These are phyloP conservation scores for Entomophthora muscae DNA, from an alignment of 371 early-diverging fungal genomes.

Conservation along the genomic window DNA sequence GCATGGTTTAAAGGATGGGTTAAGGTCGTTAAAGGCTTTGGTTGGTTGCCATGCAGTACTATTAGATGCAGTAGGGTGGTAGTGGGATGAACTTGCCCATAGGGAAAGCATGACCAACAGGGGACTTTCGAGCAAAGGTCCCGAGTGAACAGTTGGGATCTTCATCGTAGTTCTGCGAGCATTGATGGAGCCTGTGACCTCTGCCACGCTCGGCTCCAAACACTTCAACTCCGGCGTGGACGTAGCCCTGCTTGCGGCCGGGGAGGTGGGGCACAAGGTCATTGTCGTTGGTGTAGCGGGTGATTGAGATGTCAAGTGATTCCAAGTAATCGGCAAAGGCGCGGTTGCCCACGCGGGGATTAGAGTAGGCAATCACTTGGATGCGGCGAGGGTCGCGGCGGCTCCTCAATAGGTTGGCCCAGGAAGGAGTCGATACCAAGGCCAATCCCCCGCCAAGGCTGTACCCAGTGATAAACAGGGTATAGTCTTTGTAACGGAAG, in stretches of 20 bases:
- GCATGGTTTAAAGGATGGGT: too few species aligned
- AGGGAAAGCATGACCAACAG: not conserved
- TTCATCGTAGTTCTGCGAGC: slow-evolving; percentile 4
- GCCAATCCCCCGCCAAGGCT: not conserved
- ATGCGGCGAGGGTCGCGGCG: not conserved
- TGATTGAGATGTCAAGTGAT: not conserved
- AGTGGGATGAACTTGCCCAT: not conserved
- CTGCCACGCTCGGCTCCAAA: not conserved
- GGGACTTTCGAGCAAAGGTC: not conserved
- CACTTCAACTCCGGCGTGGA: not conserved
- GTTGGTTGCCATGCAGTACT: too few species aligned
- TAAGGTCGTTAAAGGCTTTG: too few species aligned
- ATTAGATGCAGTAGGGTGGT: slow-evolving; percentile 6
- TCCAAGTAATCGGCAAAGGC: not conserved
- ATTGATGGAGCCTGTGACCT: not conserved
- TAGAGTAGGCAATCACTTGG: not conserved
- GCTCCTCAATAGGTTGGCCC: not conserved
- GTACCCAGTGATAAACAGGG: not conserved
- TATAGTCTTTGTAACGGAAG: not conserved
- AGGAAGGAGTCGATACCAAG: not conserved
- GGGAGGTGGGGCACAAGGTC: not conserved
- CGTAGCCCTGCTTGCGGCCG: too few species aligned
- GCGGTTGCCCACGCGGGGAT: not conserved
- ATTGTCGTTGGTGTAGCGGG: not conserved
- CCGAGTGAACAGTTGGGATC: not conserved